Percentiles rank a stretch among this genome's conserved stretches.
phyloP scores from a whole-genome alignment of 352 stramenopile species.

The Phytophthora boehmeriae region DNA sequence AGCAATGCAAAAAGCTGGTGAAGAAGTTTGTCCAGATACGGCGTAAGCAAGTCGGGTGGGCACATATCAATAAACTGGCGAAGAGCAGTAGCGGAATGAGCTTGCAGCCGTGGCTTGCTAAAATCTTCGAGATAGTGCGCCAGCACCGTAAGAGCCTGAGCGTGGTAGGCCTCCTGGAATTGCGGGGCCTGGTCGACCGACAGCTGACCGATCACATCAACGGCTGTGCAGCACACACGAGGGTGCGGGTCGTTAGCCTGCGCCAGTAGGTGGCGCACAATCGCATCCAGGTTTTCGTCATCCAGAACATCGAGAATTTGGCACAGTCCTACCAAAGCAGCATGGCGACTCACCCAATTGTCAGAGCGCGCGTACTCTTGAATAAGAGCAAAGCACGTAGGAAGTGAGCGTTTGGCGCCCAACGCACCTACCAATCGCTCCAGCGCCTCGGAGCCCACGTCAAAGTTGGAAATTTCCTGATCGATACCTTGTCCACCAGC shows the following conservation, averaged over 20 bases:
- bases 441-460: conserved; percentile 83
- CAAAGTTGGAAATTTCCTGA: conserved; percentile 88
- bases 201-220: conserved; percentile 86
- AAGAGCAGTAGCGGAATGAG: conserved; percentile 74
- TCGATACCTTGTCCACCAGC: conserved; percentile 40
- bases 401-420: conserved; percentile 71
- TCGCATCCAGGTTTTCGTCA: conserved; percentile 65
- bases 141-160: conserved; percentile 63
- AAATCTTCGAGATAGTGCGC: conserved; percentile 70
- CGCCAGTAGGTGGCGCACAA: conserved; percentile 69
- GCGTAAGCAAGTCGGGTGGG: conserved; percentile 57
- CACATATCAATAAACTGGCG: conserved; percentile 89
- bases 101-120: conserved; percentile 67
- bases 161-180: conserved; percentile 82
- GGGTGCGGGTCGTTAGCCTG: conserved; percentile 74
- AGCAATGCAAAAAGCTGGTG: conserved; percentile 72
- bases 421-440: conserved; percentile 73
- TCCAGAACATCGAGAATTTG: conserved; percentile 84
- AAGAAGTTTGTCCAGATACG: conserved; percentile 80
- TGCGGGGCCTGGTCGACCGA: conserved; percentile 79
- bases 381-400: conserved; percentile 80
- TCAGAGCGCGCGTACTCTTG: conserved; percentile 68
- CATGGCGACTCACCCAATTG: conserved; percentile 80
- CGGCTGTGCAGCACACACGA: conserved; percentile 81
- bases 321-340: conserved; percentile 77